phyloP scores from a whole-genome alignment of 768 basidiomycete species.

The Suillus subluteus region DNA sequence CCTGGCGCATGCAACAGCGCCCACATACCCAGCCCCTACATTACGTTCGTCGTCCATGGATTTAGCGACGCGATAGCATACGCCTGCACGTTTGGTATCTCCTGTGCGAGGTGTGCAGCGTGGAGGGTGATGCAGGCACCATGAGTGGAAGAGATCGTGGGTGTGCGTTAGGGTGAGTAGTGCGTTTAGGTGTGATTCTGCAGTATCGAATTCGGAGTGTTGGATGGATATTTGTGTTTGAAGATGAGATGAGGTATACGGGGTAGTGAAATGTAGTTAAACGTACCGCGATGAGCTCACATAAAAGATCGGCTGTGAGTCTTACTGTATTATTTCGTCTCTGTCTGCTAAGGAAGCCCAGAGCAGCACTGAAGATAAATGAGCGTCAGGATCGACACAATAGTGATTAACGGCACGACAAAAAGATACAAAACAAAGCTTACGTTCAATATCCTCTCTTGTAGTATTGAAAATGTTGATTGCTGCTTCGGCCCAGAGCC shows the following conservation, averaged over 20 bases:
- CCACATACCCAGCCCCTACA: conserved; percentile 42
- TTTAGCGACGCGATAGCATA: conserved; percentile 63
- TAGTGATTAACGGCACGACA: not conserved
- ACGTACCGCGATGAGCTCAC: conserved; percentile 68
- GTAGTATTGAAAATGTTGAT: conserved; percentile 39
- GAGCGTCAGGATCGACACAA: not conserved
- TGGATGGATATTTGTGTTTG: conserved; percentile 55
- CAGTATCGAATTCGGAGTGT: conserved; percentile 65
- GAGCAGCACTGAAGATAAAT: conserved; percentile 45
- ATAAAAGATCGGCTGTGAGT: conserved; percentile 72
- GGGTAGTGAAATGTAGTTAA: no score
- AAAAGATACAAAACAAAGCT: conserved; percentile 16
- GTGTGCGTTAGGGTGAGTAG: conserved; percentile 69
- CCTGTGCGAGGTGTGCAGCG: conserved; percentile 45
- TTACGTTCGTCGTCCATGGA: not conserved
- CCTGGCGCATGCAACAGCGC: conserved; percentile 53
- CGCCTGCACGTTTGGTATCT: conserved; percentile 52
- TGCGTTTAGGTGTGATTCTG: conserved; percentile 51
- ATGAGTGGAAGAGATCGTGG: conserved; percentile 54
- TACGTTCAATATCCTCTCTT: conserved; percentile 30
- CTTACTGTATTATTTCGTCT: conserved; percentile 50
- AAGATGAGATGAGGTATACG: not conserved
- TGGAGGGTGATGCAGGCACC: conserved; percentile 68
- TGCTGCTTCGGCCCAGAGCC: conserved; percentile 70
- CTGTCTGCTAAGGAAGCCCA: conserved; percentile 60